These are phyloP conservation scores for Quercus bicolor DNA, from an alignment of 306 rosid genomes.

Conservation along the genomic window DNA sequence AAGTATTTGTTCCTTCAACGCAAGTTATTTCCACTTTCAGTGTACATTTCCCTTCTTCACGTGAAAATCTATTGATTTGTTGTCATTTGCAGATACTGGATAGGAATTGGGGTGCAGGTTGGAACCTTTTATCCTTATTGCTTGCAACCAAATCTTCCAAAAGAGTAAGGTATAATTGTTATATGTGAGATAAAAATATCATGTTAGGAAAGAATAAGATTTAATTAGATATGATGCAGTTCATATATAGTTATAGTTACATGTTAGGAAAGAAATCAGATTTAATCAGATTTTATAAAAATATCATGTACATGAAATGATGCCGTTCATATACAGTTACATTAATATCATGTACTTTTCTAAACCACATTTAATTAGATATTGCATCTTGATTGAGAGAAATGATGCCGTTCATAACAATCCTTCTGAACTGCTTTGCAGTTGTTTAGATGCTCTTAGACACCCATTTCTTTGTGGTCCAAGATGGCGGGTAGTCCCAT, in stretches of 20 bases:
- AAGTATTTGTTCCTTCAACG: conserved; percentile 24
- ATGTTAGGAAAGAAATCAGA: too few relatives aligned
- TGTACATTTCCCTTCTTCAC: conserved; percentile 17
- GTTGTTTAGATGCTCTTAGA: conserved; percentile 95
- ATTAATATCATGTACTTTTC: conserved; percentile 4
- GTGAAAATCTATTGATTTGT: conserved; percentile 19
- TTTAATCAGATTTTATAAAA: too few relatives aligned
- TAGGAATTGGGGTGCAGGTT: conserved; percentile 98
- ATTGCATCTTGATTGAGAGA: conserved; percentile 14
- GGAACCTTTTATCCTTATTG: conserved; percentile 87
- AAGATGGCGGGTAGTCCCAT: conserved; percentile 90
- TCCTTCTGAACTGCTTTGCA: conserved; percentile 33
- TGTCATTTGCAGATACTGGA: conserved; percentile 74
- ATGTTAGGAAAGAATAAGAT: conserved; percentile 11
- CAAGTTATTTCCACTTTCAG: conserved; percentile 10
- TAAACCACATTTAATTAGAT: conserved; percentile 2
- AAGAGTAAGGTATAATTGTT: conserved; percentile 61
- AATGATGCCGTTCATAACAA: neutral
- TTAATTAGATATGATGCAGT: too few relatives aligned
- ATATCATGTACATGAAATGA: too few relatives aligned
- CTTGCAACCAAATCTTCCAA: conserved; percentile 78
- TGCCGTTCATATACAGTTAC: neutral
- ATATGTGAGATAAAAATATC: conserved; percentile 3
- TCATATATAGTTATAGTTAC: too few relatives aligned
- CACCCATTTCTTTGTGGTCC: conserved; percentile 99